Evolutionary conservation across 2,329 filamentous ascomycete species (phyloP), one percentile per base, ranked within the genome.

Genomic region (Dothistroma septosporum): DNA sequence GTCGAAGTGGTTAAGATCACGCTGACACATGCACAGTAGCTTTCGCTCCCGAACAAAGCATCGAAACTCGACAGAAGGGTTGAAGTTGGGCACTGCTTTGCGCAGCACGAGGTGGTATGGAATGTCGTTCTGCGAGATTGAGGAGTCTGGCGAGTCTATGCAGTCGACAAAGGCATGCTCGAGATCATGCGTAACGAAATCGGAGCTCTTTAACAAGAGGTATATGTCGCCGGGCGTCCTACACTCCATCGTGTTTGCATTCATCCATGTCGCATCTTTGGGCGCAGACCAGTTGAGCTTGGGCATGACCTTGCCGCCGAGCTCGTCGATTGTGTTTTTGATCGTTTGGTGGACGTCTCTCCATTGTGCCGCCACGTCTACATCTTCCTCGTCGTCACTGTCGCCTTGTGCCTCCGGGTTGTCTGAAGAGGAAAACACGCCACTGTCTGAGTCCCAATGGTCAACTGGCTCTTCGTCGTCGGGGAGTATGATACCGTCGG

Each of bases 271-370:
- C 9, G 94, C 94, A 73, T 99, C 94, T 75, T 97, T 96, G 4
- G 94, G 94, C 4, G 92, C 88, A 6, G 92, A 97, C 94, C 94
- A 99, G 78, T 97, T 97, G 52, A 99, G 80, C 76, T 99, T 99
- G 0, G 94, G 94, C 1, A 89, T 87, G 9, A 96, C 92, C 62
- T 87, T 86, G 61, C 93, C 93, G 16, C 91, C 92, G 0, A 97
- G 83, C 68, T 92, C 89, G 47, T 50, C 76, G 64, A 99, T 97
- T 47, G 85, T 89, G 24, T 85, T 80, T 73, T 87, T 88, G 74
- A 99, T 91, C 59, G 83, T 77, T 49, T 86, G 80, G 75, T 99
- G 94, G 1, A 92, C 83, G 37, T 90, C 88, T 9, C 86, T 74
- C 85, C 85, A 87, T 53, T 79, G 75, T 32, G 73, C 72, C 1